A percentile compares a stretch with the other conserved stretches of the same genome.
phyloP scores from a whole-genome alignment of 2,329 filamentous ascomycete genomes.

The Hypocreales sp. region DNA sequence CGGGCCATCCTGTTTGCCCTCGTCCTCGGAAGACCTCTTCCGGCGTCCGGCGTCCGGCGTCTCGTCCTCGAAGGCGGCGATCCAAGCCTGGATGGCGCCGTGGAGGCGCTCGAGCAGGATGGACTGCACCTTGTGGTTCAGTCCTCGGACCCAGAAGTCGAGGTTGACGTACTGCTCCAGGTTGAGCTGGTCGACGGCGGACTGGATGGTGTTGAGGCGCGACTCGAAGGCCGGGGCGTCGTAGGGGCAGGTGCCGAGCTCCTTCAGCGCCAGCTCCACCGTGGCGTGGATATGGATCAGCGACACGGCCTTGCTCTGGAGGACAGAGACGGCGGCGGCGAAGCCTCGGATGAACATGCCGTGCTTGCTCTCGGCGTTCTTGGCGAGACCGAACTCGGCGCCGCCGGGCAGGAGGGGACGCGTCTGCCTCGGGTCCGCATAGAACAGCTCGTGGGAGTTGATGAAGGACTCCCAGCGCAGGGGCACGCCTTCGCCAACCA shows the following conservation, averaged over 20 bases:
- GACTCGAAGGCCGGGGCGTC: conserved; percentile 64
- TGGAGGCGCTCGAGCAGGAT: conserved; percentile 72
- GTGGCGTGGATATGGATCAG: conserved; percentile 67
- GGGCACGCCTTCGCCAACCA: conserved; percentile 76
- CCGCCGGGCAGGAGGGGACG: conserved; percentile 25
- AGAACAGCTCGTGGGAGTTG: conserved; percentile 81
- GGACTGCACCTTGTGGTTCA: conserved; percentile 74
- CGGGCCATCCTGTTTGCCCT: conserved; percentile 36
- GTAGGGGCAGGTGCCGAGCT: conserved; percentile 76
- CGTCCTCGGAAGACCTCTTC: conserved; percentile 31
- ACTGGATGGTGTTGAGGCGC: conserved; percentile 73
- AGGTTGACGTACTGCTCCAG: conserved; percentile 93
- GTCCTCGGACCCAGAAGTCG: conserved; percentile 70
- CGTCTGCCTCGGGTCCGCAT: conserved; percentile 31
- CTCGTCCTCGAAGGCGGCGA: conserved; percentile 62
- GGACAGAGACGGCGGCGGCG: conserved; percentile 67
- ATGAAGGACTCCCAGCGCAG: conserved; percentile 97
- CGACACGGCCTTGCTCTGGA: conserved; percentile 76
- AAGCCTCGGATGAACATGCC: conserved; percentile 95
- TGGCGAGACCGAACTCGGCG: conserved; percentile 26
- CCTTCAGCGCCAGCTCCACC: conserved; percentile 64
- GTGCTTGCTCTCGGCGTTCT: conserved; percentile 72
- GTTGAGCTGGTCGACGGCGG: conserved; percentile 89
- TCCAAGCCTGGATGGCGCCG: conserved; percentile 75
- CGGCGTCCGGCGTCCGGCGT: conserved; percentile 35